A percentile compares a stretch with the other conserved stretches of the same genome.
Evolutionary conservation across 139 green algal genomes (phyloP).

Genomic region (Auxenochlorella pyrenoidosa): DNA sequence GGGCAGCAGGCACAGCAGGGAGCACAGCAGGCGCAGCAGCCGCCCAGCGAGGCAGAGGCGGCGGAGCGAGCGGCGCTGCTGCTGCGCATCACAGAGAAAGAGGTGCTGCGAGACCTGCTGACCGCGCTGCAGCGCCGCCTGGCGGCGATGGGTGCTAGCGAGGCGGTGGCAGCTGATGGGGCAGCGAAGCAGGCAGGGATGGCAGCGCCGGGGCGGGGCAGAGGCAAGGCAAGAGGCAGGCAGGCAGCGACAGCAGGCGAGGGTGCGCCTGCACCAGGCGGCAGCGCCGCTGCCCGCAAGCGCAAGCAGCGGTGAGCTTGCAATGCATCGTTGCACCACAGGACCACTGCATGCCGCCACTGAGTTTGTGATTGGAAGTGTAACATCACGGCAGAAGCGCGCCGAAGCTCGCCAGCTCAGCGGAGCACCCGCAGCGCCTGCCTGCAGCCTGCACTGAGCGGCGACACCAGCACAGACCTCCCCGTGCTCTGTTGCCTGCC

Average conservation of each 20-base stretch:
- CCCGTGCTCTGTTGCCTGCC: too few relatives aligned
- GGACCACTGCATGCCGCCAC: too few relatives aligned
- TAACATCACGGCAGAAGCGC: too few relatives aligned
- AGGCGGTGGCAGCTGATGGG: background rate
- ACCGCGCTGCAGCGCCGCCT: background rate
- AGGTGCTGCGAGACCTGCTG: slow-evolving; percentile 40
- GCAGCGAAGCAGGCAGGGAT: background rate
- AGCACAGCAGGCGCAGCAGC: background rate
- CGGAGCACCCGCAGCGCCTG: too few relatives aligned
- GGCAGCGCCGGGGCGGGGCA: background rate
- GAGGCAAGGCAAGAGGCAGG: background rate
- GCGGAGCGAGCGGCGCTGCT: slow-evolving; percentile 27
- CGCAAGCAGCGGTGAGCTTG: background rate
- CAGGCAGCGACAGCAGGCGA: background rate
- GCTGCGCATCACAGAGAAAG: slow-evolving; percentile 38
- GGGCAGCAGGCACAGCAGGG: background rate
- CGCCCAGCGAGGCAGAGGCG: background rate
- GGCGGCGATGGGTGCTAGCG: background rate
- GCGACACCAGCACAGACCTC: too few relatives aligned
- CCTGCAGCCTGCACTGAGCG: too few relatives aligned
- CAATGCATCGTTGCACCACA: too few relatives aligned
- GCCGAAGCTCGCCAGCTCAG: too few relatives aligned
- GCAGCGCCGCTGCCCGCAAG: background rate
- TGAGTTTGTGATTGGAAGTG: too few relatives aligned
- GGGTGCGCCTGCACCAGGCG: background rate